These are phyloP conservation scores for Keithomyces neogunnii DNA, from an alignment of 2,329 filamentous ascomycete genomes.

Conservation along the genomic window DNA sequence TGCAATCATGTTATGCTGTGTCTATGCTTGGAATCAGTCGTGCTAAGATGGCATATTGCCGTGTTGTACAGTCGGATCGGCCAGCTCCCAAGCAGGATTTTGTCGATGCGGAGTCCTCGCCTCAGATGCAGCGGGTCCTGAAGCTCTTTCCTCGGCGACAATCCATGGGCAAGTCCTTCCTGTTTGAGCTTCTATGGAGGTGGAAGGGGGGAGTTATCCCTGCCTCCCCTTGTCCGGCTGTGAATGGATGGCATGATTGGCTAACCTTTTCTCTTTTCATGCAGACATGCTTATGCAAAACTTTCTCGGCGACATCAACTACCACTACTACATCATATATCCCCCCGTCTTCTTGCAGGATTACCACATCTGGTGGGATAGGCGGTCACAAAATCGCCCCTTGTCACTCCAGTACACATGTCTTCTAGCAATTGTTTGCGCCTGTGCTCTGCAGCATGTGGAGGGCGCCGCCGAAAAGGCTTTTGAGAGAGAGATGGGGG, in stretches of 20 bases:
- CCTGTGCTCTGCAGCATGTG: conserved; percentile 20
- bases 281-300: conserved; percentile 19
- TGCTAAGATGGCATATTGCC: background rate
- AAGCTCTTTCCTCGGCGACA: conserved; percentile 15
- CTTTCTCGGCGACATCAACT: conserved; percentile 22
- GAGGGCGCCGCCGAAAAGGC: conserved; percentile 12
- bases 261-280: conserved; percentile 1
- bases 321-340: conserved; percentile 25
- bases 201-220: background rate
- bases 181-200: background rate
- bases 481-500: conserved; percentile 14
- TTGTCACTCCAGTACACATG: conserved; percentile 20
- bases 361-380: conserved; percentile 23
- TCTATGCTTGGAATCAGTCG: background rate
- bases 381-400: conserved; percentile 10
- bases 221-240: background rate
- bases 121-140: conserved; percentile 16
- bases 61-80: conserved; percentile 9
- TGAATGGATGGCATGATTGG: background rate
- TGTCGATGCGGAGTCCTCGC: conserved; percentile 11
- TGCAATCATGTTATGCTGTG: background rate
- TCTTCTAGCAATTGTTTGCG: conserved; percentile 20
- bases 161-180: conserved; percentile 15
- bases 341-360: conserved; percentile 19
- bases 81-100: conserved; percentile 11